These are phyloP conservation scores for Amanita muscaria DNA, from an alignment of 768 basidiomycete genomes.

Conservation along the genomic window DNA sequence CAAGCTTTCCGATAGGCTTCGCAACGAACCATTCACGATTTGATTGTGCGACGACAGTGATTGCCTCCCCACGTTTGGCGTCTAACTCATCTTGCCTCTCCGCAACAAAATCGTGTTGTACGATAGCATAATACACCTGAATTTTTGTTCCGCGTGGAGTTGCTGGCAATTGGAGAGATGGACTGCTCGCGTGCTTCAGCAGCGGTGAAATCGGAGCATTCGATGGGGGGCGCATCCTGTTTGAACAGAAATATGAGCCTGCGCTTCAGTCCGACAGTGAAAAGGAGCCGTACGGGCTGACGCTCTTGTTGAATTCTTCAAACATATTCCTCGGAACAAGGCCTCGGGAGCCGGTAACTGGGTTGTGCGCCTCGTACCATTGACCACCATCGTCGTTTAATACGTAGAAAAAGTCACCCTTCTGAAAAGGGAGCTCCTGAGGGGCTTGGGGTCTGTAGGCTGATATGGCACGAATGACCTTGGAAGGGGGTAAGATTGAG, in stretches of 20 bases:
- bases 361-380: slow-evolving; percentile 96
- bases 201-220: slow-evolving; percentile 16
- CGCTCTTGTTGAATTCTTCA: slow-evolving; percentile 80
- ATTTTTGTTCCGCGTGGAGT: slow-evolving; percentile 28
- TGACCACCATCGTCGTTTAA: slow-evolving; percentile 56
- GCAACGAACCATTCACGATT: slow-evolving; percentile 99
- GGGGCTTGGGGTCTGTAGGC: slow-evolving; percentile 62
- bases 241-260: too few relatives aligned
- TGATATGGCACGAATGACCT: slow-evolving; percentile 83
- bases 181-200: neutral
- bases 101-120: slow-evolving; percentile 92
- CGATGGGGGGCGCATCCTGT: too few relatives aligned
- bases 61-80: slow-evolving; percentile 86
- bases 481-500: slow-evolving; percentile 79
- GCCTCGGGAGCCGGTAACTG: slow-evolving; percentile 82
- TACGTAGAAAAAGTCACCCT: slow-evolving; percentile 98
- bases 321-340: slow-evolving; percentile 83
- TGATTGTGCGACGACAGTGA: slow-evolving; percentile 98
- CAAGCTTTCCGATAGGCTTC: slow-evolving; percentile 91
- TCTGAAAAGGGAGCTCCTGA: slow-evolving; percentile 81
- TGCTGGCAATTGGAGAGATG: slow-evolving; percentile 14
- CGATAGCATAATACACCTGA: slow-evolving; percentile 86
- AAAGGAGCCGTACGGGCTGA: slow-evolving; percentile 40
- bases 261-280: neutral
- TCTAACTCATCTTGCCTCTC: slow-evolving; percentile 95